Evolutionary conservation across 2,329 filamentous ascomycete species (phyloP), one percentile per base, ranked within the genome.

Genomic region (Fusarium sp.): DNA sequence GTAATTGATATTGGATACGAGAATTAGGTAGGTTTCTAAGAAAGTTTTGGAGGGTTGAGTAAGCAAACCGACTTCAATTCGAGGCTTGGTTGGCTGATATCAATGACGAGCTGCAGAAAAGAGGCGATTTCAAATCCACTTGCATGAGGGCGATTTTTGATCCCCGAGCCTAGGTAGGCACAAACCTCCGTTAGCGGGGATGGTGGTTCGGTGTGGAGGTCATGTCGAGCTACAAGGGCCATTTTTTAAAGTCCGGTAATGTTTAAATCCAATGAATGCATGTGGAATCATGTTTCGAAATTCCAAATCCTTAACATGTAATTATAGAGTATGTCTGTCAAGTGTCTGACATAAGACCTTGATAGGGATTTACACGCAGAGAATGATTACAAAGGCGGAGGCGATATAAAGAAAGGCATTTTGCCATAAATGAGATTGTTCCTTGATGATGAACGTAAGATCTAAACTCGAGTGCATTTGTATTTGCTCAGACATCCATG

Each of bases 71-170:
- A 39, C 50, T 50, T 46, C n/a, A 33, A 20, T 39, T 29, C 47
- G 23, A 36, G 49, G 35, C 31, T 56, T 66, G 63, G 63, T 66
- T 66, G 50, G 49, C 42, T 42, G 27, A 25, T 45, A 56, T 35
- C 29, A 39, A 66, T 66, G 42, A 36, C 42, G 41, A 63, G 64
- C 66, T 63, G 69, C 63, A 63, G 25, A 58, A 54, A 37, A 54
- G 40, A 50, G 37, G 51, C 62, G 71, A 73, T 73, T 73, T 63
- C 58, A 69, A 73, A 73, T 73, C 71, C 67, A 68, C 65, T 42
- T 46, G 47, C 61, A 29, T 42, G 39, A 49, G 58, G 60, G 68
- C 55, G 64, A 54, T 69, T 72, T 70, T 58, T 33, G 48, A 48
- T 61, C 55, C 55, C 56, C 60, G 54, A 45, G 20, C 41, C 51